phyloP scores from a whole-genome alignment of 352 stramenopile species.

The Aphanomyces cochlioides region DNA sequence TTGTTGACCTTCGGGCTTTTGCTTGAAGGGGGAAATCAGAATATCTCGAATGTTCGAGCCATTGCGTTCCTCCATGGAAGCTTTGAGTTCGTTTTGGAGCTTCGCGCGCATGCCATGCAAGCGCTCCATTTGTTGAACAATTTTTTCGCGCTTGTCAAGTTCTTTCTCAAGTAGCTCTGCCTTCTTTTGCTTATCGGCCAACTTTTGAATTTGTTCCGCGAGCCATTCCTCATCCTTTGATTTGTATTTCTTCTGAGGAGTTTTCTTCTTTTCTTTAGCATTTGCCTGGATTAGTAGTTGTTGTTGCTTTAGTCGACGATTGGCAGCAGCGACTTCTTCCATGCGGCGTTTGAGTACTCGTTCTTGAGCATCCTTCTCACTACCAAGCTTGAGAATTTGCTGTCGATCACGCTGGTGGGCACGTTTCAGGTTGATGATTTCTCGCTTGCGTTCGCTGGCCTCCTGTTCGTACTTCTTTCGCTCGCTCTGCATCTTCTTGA shows the following conservation, averaged over 20 bases:
- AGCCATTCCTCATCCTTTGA: slow-evolving; percentile 67
- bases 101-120: slow-evolving; percentile 71
- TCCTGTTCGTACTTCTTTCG: slow-evolving; percentile 82
- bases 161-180: slow-evolving; percentile 79
- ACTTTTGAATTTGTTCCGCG: slow-evolving; percentile 78
- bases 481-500: slow-evolving; percentile 85
- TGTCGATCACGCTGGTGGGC: slow-evolving; percentile 78
- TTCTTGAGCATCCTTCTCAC: slow-evolving; percentile 80
- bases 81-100: slow-evolving; percentile 62
- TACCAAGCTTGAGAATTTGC: slow-evolving; percentile 73
- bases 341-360: slow-evolving; percentile 84
- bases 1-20: slow-evolving; percentile 33
- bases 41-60: slow-evolving; percentile 69
- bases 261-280: slow-evolving; percentile 48
- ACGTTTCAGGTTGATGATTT: slow-evolving; percentile 81
- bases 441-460: slow-evolving; percentile 63
- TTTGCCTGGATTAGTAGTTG: slow-evolving; percentile 69
- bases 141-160: slow-evolving; percentile 42
- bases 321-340: slow-evolving; percentile 76
- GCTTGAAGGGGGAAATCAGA: slow-evolving; percentile 67
- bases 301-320: slow-evolving; percentile 79
- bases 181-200: slow-evolving; percentile 78
- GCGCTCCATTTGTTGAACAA: slow-evolving; percentile 78
- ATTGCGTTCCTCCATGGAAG: slow-evolving; percentile 49
- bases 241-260: slow-evolving; percentile 32